Evolutionary conservation across 148 eudicot genomes (phyloP).

Genomic region (Chenopodium berlandieri): DNA sequence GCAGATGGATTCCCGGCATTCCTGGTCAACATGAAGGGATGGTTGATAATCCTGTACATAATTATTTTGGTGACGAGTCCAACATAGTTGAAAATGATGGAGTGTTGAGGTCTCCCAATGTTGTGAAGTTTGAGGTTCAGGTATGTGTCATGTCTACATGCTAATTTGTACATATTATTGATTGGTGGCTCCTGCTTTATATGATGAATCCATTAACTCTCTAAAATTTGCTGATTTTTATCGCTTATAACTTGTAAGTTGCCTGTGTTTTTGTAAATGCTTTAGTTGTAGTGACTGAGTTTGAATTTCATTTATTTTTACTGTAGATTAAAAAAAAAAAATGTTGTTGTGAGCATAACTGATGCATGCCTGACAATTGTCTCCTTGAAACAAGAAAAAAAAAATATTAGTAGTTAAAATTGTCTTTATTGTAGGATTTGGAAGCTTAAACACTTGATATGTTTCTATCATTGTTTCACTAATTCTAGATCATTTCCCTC

Average conservation of each 20-base stretch:
- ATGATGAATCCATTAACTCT: not conserved
- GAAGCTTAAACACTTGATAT: not conserved
- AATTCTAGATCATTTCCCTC: too few species aligned
- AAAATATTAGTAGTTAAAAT: too few species aligned
- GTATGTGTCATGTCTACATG: conserved; percentile 33
- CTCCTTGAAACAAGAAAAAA: not conserved
- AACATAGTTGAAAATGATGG: conserved; percentile 61
- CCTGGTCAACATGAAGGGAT: not conserved
- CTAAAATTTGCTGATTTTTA: too few species aligned
- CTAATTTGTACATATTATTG: not conserved
- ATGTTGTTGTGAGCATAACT: not conserved
- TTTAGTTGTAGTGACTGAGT: not conserved
- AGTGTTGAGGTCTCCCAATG: conserved; percentile 43
- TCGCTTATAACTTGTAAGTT: not conserved
- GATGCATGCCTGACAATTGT: not conserved
- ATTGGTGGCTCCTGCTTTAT: not conserved
- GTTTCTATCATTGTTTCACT: too few species aligned
- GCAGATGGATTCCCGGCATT: not conserved
- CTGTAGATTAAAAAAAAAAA: not conserved
- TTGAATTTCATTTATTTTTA: not conserved
- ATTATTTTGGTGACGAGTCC: conserved; percentile 71
- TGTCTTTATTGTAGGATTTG: not conserved
- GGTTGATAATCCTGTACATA: conserved; percentile 41
- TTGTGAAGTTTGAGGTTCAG: conserved; percentile 97
- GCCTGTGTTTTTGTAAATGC: not conserved